These are phyloP conservation scores for Vitis hybrid DNA, from an alignment of 177 flowering plant species.

Conservation along the genomic window DNA sequence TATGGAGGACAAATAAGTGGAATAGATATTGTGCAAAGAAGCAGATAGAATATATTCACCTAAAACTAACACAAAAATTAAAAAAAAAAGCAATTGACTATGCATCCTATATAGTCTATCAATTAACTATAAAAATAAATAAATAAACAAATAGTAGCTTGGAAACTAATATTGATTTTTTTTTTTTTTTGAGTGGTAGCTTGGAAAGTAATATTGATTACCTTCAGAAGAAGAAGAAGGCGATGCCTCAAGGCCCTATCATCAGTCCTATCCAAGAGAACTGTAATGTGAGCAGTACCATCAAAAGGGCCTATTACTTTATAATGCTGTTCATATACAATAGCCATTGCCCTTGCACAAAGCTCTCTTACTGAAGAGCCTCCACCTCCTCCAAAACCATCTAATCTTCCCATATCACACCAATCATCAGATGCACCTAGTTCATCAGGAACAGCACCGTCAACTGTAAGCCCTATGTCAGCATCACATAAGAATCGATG, in stretches of 20 bases:
- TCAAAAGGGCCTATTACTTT: constrained; percentile 88
- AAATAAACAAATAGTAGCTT: too few species aligned
- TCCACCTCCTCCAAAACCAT: constrained; percentile 99
- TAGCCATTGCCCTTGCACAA: constrained; percentile 99
- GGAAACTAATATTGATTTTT: not conserved
- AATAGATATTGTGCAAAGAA: too few species aligned
- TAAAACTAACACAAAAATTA: too few species aligned
- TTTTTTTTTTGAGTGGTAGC: too few species aligned
- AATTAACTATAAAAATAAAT: too few species aligned
- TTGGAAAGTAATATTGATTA: constrained; percentile 15
- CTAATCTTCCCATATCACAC: constrained; percentile 98
- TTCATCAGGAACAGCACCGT: constrained; percentile 96
- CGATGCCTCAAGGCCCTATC: constrained; percentile 96
- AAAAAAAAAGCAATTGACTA: too few species aligned
- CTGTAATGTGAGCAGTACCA: constrained; percentile 94
- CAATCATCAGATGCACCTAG: constrained; percentile 97
- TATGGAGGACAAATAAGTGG: too few species aligned
- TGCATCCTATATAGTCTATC: too few species aligned
- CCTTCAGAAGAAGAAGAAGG: constrained; percentile 86
- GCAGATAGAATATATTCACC: too few species aligned
- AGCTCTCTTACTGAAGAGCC: constrained; percentile 96
- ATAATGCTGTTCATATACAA: constrained; percentile 93
- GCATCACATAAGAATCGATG: constrained; percentile 98
- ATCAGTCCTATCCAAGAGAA: constrained; percentile 90
- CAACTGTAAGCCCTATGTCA: constrained; percentile 90